These are phyloP conservation scores for Tetrapisispora nanseiensis DNA, from an alignment of 805 yeast species.

Conservation along the genomic window DNA sequence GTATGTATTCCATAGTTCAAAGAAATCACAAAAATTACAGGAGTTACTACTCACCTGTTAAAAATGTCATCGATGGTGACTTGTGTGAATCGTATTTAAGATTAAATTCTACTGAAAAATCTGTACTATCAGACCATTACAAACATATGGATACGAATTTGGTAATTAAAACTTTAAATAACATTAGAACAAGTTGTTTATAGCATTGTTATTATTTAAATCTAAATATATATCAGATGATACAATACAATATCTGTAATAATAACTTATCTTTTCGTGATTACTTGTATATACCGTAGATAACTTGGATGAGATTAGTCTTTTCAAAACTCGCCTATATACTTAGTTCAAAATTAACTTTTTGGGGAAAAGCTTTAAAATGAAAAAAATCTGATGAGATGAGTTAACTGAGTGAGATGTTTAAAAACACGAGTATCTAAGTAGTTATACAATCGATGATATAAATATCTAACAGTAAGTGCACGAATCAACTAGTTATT, in stretches of 20 bases:
- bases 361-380: too few relatives aligned
- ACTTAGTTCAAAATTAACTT: too few relatives aligned
- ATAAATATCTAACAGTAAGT: too few relatives aligned
- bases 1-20: slow-evolving; percentile 39
- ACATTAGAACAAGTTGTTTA: slow-evolving; percentile 23
- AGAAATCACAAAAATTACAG: slow-evolving; percentile 61
- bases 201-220: slow-evolving; percentile 5
- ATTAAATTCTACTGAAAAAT: slow-evolving; percentile 16
- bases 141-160: slow-evolving; percentile 30
- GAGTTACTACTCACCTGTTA: slow-evolving; percentile 73
- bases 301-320: too few relatives aligned
- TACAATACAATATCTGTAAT: neutral
- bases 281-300: too few relatives aligned
- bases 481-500: too few relatives aligned
- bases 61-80: slow-evolving; percentile 81
- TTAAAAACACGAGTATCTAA: too few relatives aligned
- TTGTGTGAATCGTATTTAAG: slow-evolving; percentile 49
- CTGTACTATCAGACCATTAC: slow-evolving; percentile 23
- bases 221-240: neutral
- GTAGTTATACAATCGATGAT: too few relatives aligned
- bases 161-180: slow-evolving; percentile 15
- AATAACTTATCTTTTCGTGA: too few relatives aligned
- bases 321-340: too few relatives aligned
- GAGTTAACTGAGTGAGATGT: neutral
- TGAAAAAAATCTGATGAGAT: neutral